Evolutionary conservation across 2,329 filamentous ascomycete genomes (phyloP).

Genomic region (Pyricularia sp.): DNA sequence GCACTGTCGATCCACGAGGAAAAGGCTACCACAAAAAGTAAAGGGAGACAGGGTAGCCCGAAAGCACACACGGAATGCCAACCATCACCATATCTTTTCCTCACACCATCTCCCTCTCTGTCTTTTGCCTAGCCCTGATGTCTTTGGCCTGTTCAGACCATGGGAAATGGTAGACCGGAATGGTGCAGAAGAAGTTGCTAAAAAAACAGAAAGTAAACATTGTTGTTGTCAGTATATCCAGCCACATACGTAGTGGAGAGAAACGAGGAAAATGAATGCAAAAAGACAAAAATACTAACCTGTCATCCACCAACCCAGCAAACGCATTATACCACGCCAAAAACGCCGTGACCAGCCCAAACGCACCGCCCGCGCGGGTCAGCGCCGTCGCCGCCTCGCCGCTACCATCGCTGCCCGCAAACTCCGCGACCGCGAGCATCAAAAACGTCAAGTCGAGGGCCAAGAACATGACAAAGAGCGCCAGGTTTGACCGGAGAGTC

Average conservation of each 20-base stretch:
- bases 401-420: conserved; percentile 41
- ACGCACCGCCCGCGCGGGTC: conserved; percentile 64
- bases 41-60: not conserved
- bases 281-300: conserved; percentile 30
- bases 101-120: not conserved
- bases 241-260: not conserved
- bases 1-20: too few species aligned
- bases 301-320: conserved; percentile 68
- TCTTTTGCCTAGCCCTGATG: conserved; percentile 28
- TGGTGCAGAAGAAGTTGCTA: conserved; percentile 81
- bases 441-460: conserved; percentile 69
- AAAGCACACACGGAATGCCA: not conserved
- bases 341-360: conserved; percentile 74
- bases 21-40: too few species aligned
- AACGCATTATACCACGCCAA: conserved; percentile 82
- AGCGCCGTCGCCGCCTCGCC: conserved; percentile 34
- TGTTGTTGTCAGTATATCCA: not conserved
- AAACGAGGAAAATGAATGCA: not conserved
- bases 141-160: conserved; percentile 75
- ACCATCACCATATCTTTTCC: not conserved
- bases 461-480: conserved; percentile 72
- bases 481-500: conserved; percentile 68
- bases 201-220: too few species aligned
- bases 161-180: conserved; percentile 89
- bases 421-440: conserved; percentile 58